Percentiles rank a stretch among this genome's conserved stretches.
Evolutionary conservation across 805 yeast species (phyloP).

Genomic region (Cyberlindnera americana): DNA sequence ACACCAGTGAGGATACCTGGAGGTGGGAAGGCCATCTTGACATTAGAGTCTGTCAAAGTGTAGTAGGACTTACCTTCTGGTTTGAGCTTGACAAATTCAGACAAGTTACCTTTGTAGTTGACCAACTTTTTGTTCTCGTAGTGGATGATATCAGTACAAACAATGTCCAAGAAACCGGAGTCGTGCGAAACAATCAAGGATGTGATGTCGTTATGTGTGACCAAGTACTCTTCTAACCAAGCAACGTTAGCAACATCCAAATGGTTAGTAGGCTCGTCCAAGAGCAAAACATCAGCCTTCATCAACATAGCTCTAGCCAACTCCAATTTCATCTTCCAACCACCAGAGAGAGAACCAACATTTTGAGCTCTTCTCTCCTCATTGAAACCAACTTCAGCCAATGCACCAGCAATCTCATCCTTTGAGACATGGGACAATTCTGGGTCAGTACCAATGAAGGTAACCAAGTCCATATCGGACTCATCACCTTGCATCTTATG

Average conservation of each 20-base stretch:
- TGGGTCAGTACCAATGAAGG: constrained; percentile 86
- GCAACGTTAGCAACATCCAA: constrained; percentile 90
- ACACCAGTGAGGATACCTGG: constrained; percentile 98
- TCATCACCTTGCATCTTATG: constrained; percentile 95
- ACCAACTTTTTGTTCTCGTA: constrained; percentile 93
- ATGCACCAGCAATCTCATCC: constrained; percentile 71
- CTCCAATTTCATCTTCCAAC: constrained; percentile 99
- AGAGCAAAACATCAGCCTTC: constrained; percentile 90
- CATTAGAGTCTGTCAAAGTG: constrained; percentile 87
- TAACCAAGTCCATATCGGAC: constrained; percentile 82
- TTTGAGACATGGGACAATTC: constrained; percentile 62
- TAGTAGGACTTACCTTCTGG: constrained; percentile 97
- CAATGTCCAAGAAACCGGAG: constrained; percentile 92
- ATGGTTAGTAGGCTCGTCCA: constrained; percentile 99
- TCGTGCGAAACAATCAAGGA: constrained; percentile 97
- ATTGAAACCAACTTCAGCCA: constrained; percentile 85
- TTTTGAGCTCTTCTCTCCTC: constrained; percentile 85
- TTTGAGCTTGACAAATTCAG: constrained; percentile 84
- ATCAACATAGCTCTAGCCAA: constrained; percentile 98
- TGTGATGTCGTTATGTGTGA: constrained; percentile 80
- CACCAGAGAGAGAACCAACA: constrained; percentile 95
- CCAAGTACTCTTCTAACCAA: constrained; percentile 89
- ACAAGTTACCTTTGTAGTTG: constrained; percentile 93
- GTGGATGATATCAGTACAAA: constrained; percentile 95
- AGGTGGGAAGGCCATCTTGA: constrained; percentile 97